Conservation (phyloP, 495 filamentous ascomycete species). For the Evernia prunastri region DNA sequence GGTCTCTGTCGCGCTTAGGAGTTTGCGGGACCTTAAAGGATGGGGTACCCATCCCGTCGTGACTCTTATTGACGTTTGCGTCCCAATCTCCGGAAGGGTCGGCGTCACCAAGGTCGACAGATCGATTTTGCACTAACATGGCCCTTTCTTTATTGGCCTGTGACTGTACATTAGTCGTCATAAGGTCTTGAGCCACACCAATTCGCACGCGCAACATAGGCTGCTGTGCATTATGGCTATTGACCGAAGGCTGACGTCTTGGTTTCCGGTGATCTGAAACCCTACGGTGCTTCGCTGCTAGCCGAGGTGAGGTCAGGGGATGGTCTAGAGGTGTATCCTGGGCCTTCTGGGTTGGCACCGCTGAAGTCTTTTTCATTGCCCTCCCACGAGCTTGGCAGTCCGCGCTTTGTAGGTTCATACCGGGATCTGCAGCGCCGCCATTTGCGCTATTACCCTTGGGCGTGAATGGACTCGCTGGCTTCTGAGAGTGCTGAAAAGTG, state of each 20-base stretch:
- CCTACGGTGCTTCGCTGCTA: not conserved
- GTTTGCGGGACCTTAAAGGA: not conserved
- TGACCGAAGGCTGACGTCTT: not conserved
- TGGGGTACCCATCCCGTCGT: slow-evolving; percentile 1
- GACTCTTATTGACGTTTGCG: not conserved
- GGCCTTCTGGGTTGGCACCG: not conserved
- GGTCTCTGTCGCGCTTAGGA: slow-evolving; percentile 29
- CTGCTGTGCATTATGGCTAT: not conserved
- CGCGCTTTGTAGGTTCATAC: not conserved
- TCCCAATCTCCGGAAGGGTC: not conserved
- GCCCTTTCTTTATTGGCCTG: not conserved
- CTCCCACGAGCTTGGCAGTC: not conserved
- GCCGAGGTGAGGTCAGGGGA: not conserved
- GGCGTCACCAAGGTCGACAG: not conserved
- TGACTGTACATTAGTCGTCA: not conserved
- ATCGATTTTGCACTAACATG: not conserved
- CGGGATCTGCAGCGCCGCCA: not conserved
- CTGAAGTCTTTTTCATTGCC: not conserved
- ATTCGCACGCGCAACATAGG: not conserved
- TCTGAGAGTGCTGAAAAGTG: not conserved
- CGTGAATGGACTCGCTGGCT: not conserved
- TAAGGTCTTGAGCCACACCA: not conserved
- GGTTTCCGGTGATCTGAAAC: not conserved
- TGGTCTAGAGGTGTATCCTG: not conserved
- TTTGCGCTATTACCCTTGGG: not conserved